Percentiles rank a stretch among this genome's conserved stretches.
Conservation (phyloP, 257 asterid species). For the Fraxinus quadrangulata region DNA sequence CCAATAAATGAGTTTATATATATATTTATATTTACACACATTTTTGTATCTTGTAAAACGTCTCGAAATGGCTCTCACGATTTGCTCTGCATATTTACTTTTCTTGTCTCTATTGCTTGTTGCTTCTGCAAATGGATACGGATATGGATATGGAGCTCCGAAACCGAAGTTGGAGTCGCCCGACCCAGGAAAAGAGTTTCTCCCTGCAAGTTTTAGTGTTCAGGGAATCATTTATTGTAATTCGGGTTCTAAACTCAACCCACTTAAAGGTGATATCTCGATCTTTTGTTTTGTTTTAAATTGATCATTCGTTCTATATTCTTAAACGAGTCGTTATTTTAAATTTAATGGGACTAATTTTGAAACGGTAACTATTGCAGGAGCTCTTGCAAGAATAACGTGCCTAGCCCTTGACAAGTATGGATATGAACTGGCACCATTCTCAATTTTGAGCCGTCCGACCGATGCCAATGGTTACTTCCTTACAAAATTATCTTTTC, state of each 20-base stretch:
- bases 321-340: no score
- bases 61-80: constrained; percentile 21
- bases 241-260: constrained; percentile 41
- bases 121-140: constrained; percentile 36
- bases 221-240: constrained; percentile 58
- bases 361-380: constrained; percentile 15
- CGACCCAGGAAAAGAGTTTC: not conserved
- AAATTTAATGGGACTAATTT: no score
- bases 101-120: constrained; percentile 20
- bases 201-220: constrained; percentile 39
- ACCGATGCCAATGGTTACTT: constrained; percentile 60
- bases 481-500: constrained; percentile 41
- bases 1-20: not conserved
- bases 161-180: constrained; percentile 16
- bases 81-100: constrained; percentile 9
- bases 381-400: constrained; percentile 51
- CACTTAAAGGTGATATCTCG: constrained; percentile 46
- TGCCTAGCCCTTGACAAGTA: constrained; percentile 49
- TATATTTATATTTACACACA: not conserved
- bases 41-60: not conserved
- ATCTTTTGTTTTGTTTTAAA: not conserved
- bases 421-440: constrained; percentile 62
- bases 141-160: constrained; percentile 26
- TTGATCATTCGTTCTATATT: not conserved
- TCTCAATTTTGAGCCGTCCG: constrained; percentile 46